Evolutionary conservation across 2,329 filamentous ascomycete genomes (phyloP).

Genomic region (Colletotrichum brevisporum): DNA sequence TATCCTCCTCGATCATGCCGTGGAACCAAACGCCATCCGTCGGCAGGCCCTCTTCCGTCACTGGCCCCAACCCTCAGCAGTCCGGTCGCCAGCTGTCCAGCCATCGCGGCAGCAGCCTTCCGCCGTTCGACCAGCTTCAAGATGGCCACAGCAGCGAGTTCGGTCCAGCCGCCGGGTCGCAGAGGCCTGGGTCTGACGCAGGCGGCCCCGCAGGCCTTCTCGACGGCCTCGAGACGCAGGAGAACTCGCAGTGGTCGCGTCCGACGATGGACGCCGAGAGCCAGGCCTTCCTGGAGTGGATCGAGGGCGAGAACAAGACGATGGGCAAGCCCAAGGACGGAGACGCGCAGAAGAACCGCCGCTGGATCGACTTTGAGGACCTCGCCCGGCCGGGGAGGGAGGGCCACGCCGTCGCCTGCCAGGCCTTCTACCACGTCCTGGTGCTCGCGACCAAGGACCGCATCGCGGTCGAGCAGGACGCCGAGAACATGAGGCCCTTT

Average conservation of each 20-base stretch:
- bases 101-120: constrained; percentile 55
- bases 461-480: constrained; percentile 74
- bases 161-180: constrained; percentile 47
- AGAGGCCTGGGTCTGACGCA: constrained; percentile 50
- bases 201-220: constrained; percentile 14
- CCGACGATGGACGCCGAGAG: constrained; percentile 60
- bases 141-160: constrained; percentile 50
- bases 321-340: constrained; percentile 48
- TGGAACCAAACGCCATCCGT: constrained; percentile 60
- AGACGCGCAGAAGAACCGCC: constrained; percentile 50
- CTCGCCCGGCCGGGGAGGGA: constrained; percentile 71
- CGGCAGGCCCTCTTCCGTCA: constrained; percentile 35
- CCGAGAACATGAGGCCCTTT: constrained; percentile 55
- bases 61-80: constrained; percentile 16
- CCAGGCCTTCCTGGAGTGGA: constrained; percentile 61
- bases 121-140: constrained; percentile 63
- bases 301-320: constrained; percentile 53
- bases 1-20: constrained; percentile 65
- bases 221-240: constrained; percentile 35
- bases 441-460: constrained; percentile 76
- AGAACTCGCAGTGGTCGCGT: constrained; percentile 50
- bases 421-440: constrained; percentile 83
- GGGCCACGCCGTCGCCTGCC: constrained; percentile 75
- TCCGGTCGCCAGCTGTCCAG: constrained; percentile 48
- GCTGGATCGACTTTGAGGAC: constrained; percentile 76